A percentile compares a stretch with the other conserved stretches of the same genome.
Conservation (phyloP, 768 basidiomycete species). For the Trametes sanguinea region DNA sequence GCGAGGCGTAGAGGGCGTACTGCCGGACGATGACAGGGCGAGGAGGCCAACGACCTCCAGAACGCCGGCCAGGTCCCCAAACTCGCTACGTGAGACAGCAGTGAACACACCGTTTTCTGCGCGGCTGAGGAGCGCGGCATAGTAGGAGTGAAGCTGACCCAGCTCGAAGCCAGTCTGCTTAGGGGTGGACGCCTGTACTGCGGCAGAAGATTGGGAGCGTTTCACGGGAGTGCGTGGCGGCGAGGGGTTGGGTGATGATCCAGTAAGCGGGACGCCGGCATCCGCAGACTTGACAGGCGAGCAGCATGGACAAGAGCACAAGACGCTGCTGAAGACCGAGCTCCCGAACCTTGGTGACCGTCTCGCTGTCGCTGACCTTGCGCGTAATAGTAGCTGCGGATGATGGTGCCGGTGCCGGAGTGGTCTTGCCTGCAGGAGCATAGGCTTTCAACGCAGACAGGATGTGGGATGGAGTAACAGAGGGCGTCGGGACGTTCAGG, state of each 20-base stretch:
- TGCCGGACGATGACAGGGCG: constrained; percentile 39
- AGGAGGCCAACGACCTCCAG: constrained; percentile 75
- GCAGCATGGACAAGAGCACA: constrained; percentile 61
- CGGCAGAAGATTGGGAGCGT: constrained; percentile 44
- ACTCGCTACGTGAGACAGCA: constrained; percentile 74
- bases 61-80: constrained; percentile 67
- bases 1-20: constrained; percentile 38
- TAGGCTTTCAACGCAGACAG: constrained; percentile 76
- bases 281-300: constrained; percentile 67
- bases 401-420: constrained; percentile 40
- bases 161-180: constrained; percentile 51
- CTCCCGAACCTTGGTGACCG: constrained; percentile 61
- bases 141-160: constrained; percentile 64
- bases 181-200: constrained; percentile 23
- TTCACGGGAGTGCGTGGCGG: constrained; percentile 51
- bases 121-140: constrained; percentile 57
- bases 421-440: constrained; percentile 35
- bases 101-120: constrained; percentile 56
- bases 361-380: constrained; percentile 49
- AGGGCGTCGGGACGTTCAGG: constrained; percentile 34
- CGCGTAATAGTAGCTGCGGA: constrained; percentile 20
- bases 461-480: constrained; percentile 67
- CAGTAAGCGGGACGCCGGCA: constrained; percentile 53
- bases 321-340: constrained; percentile 77
- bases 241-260: constrained; percentile 35